A percentile compares a stretch with the other conserved stretches of the same genome.
These are phyloP conservation scores for Cercospora sojina DNA, from an alignment of 2,329 filamentous ascomycete species.

Conservation along the genomic window DNA sequence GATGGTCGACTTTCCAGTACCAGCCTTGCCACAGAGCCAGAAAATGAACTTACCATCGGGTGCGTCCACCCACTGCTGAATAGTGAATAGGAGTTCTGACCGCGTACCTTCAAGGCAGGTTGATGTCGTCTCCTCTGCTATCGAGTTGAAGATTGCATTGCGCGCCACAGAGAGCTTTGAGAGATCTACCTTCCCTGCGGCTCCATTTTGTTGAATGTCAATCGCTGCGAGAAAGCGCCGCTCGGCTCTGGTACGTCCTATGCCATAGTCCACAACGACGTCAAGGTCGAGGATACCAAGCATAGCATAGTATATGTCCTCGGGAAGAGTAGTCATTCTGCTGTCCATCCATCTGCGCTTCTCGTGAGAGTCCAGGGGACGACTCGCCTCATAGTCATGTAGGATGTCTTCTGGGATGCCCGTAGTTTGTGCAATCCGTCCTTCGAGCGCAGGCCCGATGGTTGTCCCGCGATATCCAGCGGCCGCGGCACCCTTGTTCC, in stretches of 20 bases:
- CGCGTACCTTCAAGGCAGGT: not conserved
- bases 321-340: slow-evolving; percentile 17
- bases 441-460: slow-evolving; percentile 11
- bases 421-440: slow-evolving; percentile 13
- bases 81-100: not conserved
- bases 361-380: slow-evolving; percentile 8
- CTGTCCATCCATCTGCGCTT: slow-evolving; percentile 27
- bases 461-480: not conserved
- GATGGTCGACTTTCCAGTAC: not conserved
- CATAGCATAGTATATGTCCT: slow-evolving; percentile 27
- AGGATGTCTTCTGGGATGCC: slow-evolving; percentile 20
- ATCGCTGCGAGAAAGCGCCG: slow-evolving; percentile 18
- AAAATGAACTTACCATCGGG: not conserved
- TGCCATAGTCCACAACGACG: slow-evolving; percentile 20
- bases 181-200: slow-evolving; percentile 14
- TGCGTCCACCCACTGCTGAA: not conserved
- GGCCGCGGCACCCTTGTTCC: slow-evolving; percentile 21
- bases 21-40: not conserved
- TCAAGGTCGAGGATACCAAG: slow-evolving; percentile 23
- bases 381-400: slow-evolving; percentile 16
- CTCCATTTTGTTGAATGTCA: slow-evolving; percentile 9
- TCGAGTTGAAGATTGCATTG: not conserved
- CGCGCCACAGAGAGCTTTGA: not conserved
- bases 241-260: slow-evolving; percentile 18
- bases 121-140: not conserved